Percentiles rank a stretch among this genome's conserved stretches.
These are phyloP conservation scores for Hyphodiscus hymeniophilus DNA, from an alignment of 495 filamentous ascomycete genomes.

Conservation along the genomic window DNA sequence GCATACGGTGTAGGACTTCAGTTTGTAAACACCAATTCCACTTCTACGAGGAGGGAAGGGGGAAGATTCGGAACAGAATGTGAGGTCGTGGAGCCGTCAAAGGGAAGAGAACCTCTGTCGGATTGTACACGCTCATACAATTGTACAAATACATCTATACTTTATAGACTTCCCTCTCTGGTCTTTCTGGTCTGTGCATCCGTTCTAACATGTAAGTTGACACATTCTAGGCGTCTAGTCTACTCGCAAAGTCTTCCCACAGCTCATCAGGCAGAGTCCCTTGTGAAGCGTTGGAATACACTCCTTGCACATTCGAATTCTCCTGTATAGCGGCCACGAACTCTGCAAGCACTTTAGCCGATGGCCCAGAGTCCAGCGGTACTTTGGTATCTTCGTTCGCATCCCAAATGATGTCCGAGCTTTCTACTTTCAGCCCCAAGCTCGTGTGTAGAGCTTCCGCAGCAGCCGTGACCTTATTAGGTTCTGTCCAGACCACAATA, in stretches of 20 bases:
- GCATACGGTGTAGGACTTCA: no score
- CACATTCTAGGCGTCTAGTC: slow-evolving; percentile 28
- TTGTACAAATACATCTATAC: slow-evolving; percentile 17
- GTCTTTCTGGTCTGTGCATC: background rate
- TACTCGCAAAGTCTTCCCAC: slow-evolving; percentile 42
- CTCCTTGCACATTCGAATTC: slow-evolving; percentile 55
- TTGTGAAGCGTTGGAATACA: slow-evolving; percentile 54
- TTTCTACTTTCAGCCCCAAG: slow-evolving; percentile 55
- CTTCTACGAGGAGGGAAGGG: background rate
- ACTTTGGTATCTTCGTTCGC: slow-evolving; percentile 73
- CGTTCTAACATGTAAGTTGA: background rate
- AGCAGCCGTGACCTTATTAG: slow-evolving; percentile 55
- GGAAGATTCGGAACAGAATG: background rate
- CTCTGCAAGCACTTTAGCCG: slow-evolving; percentile 42
- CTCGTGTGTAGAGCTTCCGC: slow-evolving; percentile 50
- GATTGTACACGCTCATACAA: slow-evolving; percentile 13
- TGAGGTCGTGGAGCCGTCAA: no score
- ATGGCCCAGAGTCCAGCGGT: slow-evolving; percentile 36
- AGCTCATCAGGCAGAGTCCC: slow-evolving; percentile 35
- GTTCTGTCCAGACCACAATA: slow-evolving; percentile 68
- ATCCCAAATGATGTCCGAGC: slow-evolving; percentile 75
- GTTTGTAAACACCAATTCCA: background rate
- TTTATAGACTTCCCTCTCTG: no score
- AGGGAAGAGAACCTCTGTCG: background rate
- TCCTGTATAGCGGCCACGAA: slow-evolving; percentile 47